Base-by-base conservation (phyloP, 2,329 filamentous ascomycete species). In the Trichophyton rubrum region DNA sequence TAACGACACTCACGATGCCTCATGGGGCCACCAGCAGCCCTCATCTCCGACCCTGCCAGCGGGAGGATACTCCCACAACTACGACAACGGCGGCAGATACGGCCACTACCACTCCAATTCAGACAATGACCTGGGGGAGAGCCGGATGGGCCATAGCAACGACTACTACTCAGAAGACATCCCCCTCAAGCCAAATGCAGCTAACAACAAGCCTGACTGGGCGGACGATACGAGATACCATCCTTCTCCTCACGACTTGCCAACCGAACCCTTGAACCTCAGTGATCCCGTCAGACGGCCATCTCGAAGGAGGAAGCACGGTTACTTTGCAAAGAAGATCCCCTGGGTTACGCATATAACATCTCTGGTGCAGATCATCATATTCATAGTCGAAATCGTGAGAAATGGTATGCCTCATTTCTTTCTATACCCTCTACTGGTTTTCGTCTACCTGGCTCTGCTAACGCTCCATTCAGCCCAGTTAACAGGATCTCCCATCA, bases 381-480 rank as follows among this genome's bases (percentile, higher is more conserved):
- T 97, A 30, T 99, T 99, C 70, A 88, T 97, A 65, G 90, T 81
- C 59, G 90, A 97, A 75, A 78, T 99, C 63, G 85, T 88, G 56
- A 89, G 86, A 70, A 95, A 91, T 73, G 86, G 89, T 90, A 80
- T 22, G 60, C 1, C 1, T 35, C 27, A 7, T n/a, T 53, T 53
- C 55, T 17, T 35, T 53, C 13, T 60, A 59, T 35, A 62, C 59
- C 13, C 61, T 62, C 7, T 60, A 63, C 13, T 22, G 4, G n/a
- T 64, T 17, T 8, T 11, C 7, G 24, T 27, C 15, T 30, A n/a
- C 13, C 33, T 22, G 56, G 62, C 59, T 62, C 61, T 45, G 59
- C 57, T 38, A 35, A 58, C 45, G 40, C 30, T 17, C 33, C 17
- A n/a, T 57, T 24, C 64, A 90, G 88, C 80, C 59, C 80, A 87